phyloP scores from a whole-genome alignment of 352 stramenopile genomes.

The Phytopythium helicoides region DNA sequence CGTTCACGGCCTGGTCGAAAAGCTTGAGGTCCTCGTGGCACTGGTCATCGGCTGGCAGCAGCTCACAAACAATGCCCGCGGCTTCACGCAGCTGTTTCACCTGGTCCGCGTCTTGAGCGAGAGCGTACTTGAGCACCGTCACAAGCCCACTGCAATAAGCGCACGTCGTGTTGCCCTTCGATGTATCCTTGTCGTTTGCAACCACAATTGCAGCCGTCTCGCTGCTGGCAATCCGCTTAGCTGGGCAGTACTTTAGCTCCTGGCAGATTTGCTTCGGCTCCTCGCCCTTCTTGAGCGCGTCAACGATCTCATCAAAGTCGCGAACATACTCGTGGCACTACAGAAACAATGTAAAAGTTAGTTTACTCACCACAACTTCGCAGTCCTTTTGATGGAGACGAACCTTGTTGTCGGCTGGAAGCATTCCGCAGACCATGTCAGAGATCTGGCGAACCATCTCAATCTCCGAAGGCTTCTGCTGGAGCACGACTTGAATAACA shows the following conservation, averaged over 20 bases:
- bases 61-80: conserved; percentile 59
- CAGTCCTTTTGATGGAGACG: not conserved
- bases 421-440: conserved; percentile 56
- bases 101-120: conserved; percentile 56
- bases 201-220: conserved; percentile 3
- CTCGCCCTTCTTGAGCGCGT: conserved; percentile 65
- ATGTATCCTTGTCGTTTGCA: conserved; percentile 11
- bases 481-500: conserved; percentile 50
- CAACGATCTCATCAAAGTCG: conserved; percentile 57
- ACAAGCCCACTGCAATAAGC: conserved; percentile 63
- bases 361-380: conserved; percentile 3
- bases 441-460: conserved; percentile 57
- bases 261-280: conserved; percentile 55
- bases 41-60: conserved; percentile 68
- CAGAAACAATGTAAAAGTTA: conserved; percentile 14
- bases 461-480: conserved; percentile 50
- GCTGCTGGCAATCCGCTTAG: conserved; percentile 3
- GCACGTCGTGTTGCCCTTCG: conserved; percentile 37
- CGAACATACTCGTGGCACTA: conserved; percentile 65
- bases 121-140: conserved; percentile 57
- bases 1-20: conserved; percentile 51
- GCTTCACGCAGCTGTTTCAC: conserved; percentile 58
- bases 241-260: conserved; percentile 61
- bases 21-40: conserved; percentile 67
- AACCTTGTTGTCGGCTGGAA: conserved; percentile 64